Percentiles rank a stretch among this genome's conserved stretches.
phyloP scores from a whole-genome alignment of 2,329 filamentous ascomycete species.

The Sporothrix phasma region DNA sequence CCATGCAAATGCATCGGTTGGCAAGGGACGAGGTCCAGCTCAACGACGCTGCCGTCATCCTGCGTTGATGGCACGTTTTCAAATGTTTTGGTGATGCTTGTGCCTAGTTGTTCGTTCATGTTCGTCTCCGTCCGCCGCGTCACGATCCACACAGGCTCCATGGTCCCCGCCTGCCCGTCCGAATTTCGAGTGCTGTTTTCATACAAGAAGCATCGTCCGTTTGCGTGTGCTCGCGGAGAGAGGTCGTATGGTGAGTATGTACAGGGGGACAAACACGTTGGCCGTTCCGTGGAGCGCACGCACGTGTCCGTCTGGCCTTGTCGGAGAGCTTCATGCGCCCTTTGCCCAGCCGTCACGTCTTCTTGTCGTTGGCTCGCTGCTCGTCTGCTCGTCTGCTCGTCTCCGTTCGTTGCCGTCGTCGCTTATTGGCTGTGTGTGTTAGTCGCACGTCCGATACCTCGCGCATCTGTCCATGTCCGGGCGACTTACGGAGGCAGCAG shows the following conservation, averaged over 20 bases:
- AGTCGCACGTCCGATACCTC: neutral
- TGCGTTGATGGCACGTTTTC: no score
- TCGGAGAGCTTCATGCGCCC: neutral
- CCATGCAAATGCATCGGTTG: no score
- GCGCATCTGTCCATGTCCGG: no score
- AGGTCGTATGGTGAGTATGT: neutral
- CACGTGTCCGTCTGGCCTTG: no score
- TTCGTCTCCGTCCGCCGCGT: neutral
- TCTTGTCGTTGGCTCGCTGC: neutral
- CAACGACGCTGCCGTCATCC: no score
- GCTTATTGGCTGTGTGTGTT: neutral
- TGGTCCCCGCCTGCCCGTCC: neutral
- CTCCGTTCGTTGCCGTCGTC: neutral
- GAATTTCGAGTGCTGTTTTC: neutral
- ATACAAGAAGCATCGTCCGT: neutral
- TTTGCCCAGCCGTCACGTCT: neutral
- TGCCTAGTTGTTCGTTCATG: neutral
- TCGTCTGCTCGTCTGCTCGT: neutral
- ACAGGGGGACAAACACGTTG: neutral
- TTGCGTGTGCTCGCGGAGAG: neutral
- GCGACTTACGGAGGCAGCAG: conserved; percentile 40
- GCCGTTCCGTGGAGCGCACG: neutral
- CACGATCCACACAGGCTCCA: neutral
- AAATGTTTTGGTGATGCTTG: neutral
- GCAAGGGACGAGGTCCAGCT: no score